Conservation (phyloP, 768 basidiomycete genomes). For the Amanita jacksonii region DNA sequence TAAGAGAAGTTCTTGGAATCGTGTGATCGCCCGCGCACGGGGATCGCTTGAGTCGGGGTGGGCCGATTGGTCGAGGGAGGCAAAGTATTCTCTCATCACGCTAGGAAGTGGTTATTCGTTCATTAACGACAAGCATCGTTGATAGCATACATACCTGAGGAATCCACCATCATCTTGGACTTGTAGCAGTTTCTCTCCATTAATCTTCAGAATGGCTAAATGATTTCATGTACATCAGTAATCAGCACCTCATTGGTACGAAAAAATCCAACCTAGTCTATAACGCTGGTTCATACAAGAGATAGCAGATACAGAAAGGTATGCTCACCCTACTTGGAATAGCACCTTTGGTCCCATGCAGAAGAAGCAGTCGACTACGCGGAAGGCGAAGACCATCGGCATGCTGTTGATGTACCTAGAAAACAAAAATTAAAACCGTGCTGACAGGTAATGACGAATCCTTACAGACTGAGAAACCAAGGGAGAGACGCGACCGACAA, state of each 20-base stretch:
- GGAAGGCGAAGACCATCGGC: conserved; percentile 97
- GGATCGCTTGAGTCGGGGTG: conserved; percentile 86
- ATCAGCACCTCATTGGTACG: conserved; percentile 3
- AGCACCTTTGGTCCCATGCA: conserved; percentile 98
- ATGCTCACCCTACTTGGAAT: conserved; percentile 96
- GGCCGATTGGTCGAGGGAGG: conserved; percentile 87
- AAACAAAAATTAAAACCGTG: not conserved
- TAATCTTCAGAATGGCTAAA: conserved; percentile 92
- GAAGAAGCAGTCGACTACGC: conserved; percentile 96
- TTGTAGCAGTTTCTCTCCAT: conserved; percentile 84
- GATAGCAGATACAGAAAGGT: not conserved
- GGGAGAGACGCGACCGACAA: conserved; percentile 94
- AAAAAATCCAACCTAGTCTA: conserved; percentile 45
- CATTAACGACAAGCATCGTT: not conserved
- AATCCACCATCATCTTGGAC: conserved; percentile 97
- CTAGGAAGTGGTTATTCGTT: conserved; percentile 26
- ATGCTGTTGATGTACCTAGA: conserved; percentile 81
- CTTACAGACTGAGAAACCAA: conserved; percentile 96
- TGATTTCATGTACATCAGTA: conserved; percentile 13
- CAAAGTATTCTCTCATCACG: conserved; percentile 93
- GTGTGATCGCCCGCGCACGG: conserved; percentile 85
- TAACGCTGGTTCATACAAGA: conserved; percentile 12
- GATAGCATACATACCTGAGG: conserved; percentile 55
- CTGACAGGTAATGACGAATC: conserved; percentile 11
- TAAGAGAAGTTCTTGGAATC: conserved; percentile 93